A percentile compares a stretch with the other conserved stretches of the same genome.
Evolutionary conservation across 1,139 yeast species (phyloP).

Genomic region (Yarrowia galli): DNA sequence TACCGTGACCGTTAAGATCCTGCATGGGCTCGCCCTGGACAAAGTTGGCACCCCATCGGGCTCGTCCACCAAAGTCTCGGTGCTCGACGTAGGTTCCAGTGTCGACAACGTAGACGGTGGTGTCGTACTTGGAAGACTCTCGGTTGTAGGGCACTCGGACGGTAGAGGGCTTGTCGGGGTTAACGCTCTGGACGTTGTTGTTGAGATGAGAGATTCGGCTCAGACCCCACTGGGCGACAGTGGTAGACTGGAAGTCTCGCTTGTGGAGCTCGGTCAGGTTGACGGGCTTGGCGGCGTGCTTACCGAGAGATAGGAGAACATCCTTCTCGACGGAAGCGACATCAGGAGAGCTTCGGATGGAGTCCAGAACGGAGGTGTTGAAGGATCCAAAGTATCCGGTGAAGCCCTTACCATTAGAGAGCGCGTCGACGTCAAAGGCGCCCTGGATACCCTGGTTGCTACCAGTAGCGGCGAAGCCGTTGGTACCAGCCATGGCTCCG

Average conservation of each 20-base stretch:
- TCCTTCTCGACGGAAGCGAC: constrained; percentile 36
- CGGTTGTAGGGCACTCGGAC: constrained; percentile 27
- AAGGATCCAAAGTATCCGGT: constrained; percentile 35
- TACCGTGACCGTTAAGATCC: constrained; percentile 38
- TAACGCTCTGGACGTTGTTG: constrained; percentile 68
- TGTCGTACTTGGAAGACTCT: constrained; percentile 26
- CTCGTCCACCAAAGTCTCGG: constrained; percentile 18
- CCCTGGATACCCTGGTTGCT: constrained; percentile 31
- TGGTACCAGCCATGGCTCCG: constrained; percentile 24
- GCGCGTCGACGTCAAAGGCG: constrained; percentile 15
- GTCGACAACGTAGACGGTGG: constrained; percentile 36
- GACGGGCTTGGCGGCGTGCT: constrained; percentile 19
- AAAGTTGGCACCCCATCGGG: constrained; percentile 36
- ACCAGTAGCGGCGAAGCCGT: constrained; percentile 13
- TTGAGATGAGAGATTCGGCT: constrained; percentile 58
- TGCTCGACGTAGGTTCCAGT: constrained; percentile 29
- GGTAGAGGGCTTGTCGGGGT: constrained; percentile 44
- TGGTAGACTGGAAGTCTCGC: constrained; percentile 15
- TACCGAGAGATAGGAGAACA: constrained; percentile 8
- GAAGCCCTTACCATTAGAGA: constrained; percentile 27
- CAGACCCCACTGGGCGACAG: constrained; percentile 67
- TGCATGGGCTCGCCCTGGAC: constrained; percentile 42
- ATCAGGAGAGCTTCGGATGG: constrained; percentile 25
- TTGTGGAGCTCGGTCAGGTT: constrained; percentile 27
- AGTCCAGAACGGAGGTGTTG: constrained; percentile 29